Evolutionary conservation across 139 green algal genomes (phyloP), one percentile per base, ranked within the genome.

Genomic region (Mychonastes homosphaera): DNA sequence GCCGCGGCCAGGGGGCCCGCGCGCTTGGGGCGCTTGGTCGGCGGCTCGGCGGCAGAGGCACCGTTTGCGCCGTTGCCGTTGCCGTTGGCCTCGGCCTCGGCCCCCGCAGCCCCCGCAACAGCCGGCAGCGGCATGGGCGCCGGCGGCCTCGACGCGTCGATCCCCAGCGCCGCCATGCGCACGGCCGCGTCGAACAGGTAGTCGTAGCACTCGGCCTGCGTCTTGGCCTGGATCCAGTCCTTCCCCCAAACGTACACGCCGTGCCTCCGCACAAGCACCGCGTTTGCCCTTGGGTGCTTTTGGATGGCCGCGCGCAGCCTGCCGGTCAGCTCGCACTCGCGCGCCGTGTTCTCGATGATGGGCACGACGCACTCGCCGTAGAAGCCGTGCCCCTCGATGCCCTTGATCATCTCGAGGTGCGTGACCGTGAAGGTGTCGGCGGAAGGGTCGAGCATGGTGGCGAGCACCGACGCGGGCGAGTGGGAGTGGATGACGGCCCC

Each of bases 401-500:
- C 86, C 83, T 97, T 97, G 72, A 97, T 94, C 90, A 97, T 97
- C 65, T 97, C 90, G 28, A 95, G 58, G 65, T 96, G 81, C 0
- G 90, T 95, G 34, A 94, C 70, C 0, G 45, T 62, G 67, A 97
- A 95, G 73, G 95, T 86, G 13, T 47, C 70, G 0, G 82, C 67
- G 1, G 73, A 29, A 0, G 82, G 79, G 59, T 91, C 74, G 24
- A 97, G 58, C 57, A 97, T 71, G 4, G 88, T 97, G 16, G 85
- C 90, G 70, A 97, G 58, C 13, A 94, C 70, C 6, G 88, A 77
- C 44, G 91, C 85, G 30, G 91, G 66, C 23, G 75, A 87, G 73
- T 97, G 90, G 63, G 76, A 85, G 79, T 97, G 90, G 45, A 97
- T 78, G 12, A 97, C 88, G 4, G 89, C 90, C 18, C 90, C 89